These are phyloP conservation scores for Torulaspora microellipsoides DNA, from an alignment of 805 yeast genomes.

Conservation along the genomic window DNA sequence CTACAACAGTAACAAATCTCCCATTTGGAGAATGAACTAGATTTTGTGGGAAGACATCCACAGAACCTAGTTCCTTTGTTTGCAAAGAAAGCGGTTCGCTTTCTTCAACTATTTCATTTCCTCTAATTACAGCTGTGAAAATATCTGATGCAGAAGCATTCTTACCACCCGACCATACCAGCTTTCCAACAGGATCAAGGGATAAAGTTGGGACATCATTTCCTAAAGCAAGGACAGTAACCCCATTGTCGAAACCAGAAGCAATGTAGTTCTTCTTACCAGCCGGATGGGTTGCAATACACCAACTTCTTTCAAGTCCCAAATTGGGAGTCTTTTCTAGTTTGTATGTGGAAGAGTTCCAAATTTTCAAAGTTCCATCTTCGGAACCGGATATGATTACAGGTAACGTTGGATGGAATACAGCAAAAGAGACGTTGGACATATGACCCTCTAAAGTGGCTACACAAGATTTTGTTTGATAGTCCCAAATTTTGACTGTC, in stretches of 20 bases:
- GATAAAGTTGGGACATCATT: conserved; percentile 91
- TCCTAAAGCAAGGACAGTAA: conserved; percentile 82
- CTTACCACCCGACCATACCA: conserved; percentile 72
- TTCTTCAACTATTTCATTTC: conserved; percentile 62
- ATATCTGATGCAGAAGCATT: conserved; percentile 68
- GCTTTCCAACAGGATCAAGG: conserved; percentile 88
- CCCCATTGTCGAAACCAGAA: conserved; percentile 93
- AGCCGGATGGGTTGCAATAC: conserved; percentile 67
- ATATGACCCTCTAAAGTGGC: conserved; percentile 93
- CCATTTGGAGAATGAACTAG: conserved; percentile 95
- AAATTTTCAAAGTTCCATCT: conserved; percentile 88
- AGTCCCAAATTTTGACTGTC: conserved; percentile 89
- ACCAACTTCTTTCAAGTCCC: conserved; percentile 96
- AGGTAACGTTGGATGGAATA: conserved; percentile 97
- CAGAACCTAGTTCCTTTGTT: conserved; percentile 88
- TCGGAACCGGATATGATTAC: conserved; percentile 93
- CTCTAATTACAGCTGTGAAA: conserved; percentile 74
- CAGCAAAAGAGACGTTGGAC: conserved; percentile 92
- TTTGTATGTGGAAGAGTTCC: conserved; percentile 94
- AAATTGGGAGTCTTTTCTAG: conserved; percentile 87
- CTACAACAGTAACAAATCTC: conserved; percentile 91
- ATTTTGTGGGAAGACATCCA: conserved; percentile 87
- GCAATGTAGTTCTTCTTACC: conserved; percentile 72
- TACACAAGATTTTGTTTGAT: conserved; percentile 92
- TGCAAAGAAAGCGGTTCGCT: conserved; percentile 75